These are phyloP conservation scores for Skeletonema tropicum DNA, from an alignment of 108 stramenopile species.

Conservation along the genomic window DNA sequence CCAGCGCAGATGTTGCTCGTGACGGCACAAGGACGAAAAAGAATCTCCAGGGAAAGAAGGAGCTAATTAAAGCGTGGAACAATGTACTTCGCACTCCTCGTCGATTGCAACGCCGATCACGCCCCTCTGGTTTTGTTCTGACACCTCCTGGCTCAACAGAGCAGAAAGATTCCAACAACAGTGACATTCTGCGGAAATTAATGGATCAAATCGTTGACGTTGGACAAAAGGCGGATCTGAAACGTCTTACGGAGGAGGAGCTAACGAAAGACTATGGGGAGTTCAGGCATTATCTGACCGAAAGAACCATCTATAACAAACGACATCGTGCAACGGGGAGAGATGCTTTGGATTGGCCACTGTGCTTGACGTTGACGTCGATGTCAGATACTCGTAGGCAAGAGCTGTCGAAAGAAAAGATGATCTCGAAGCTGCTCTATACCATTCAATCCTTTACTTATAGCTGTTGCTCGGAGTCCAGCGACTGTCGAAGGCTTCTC, in stretches of 20 bases:
- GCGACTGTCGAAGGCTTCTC: conserved; percentile 61
- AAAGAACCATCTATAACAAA: conserved; percentile 50
- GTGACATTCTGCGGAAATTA: conserved; percentile 76
- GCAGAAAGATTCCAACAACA: conserved; percentile 58
- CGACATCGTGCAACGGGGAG: neutral
- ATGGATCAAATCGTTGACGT: conserved; percentile 82
- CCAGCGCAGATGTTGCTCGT: neutral
- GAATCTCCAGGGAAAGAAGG: conserved; percentile 71
- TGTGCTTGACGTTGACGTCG: conserved; percentile 67
- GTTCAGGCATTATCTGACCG: conserved; percentile 82
- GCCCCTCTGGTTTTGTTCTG: conserved; percentile 9
- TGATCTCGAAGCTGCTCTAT: conserved; percentile 75
- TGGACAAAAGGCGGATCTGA: conserved; percentile 72
- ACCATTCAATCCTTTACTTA: conserved; percentile 83
- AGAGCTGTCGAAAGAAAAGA: conserved; percentile 83
- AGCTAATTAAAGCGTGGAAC: conserved; percentile 85
- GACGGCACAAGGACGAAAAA: conserved; percentile 21
- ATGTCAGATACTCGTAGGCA: conserved; percentile 64
- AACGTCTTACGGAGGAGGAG: conserved; percentile 74
- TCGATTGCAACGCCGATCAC: conserved; percentile 12
- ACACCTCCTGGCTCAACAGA: conserved; percentile 6
- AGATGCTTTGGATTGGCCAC: conserved; percentile 66
- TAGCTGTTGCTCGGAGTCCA: conserved; percentile 74
- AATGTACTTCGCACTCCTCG: conserved; percentile 79
- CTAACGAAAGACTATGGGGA: conserved; percentile 76